Evolutionary conservation across 345 rosid genomes (phyloP), one percentile per base, ranked within the genome.

Genomic region (Eucalyptus microcorys): DNA sequence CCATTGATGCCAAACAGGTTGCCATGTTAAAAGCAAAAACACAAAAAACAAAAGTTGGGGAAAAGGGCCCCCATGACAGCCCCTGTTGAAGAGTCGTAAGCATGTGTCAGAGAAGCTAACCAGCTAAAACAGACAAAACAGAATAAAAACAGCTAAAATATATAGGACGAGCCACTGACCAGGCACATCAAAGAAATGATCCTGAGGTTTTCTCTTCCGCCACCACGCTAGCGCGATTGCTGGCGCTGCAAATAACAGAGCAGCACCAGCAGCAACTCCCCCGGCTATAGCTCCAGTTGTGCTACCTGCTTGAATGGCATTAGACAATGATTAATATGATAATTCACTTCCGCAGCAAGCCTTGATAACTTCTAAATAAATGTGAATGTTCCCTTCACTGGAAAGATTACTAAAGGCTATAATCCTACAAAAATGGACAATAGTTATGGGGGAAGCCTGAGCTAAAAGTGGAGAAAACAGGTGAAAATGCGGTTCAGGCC

Each of bases 211-310:
- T 89, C 94, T 95, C 88, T 94, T 91, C 89, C 96, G 90, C 97
- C 96, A 95, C 90, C 87, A 94, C 61, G 96, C 97, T 90, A 98
- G 95, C 68, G 95, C 96, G 85, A 98, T 93, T 91, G 98, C 99
- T 43, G 99, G 99, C 68, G 94, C 97, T 79, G 99, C 99, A 92
- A 98, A 97, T 88, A 98, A 92, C 92, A 98, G 92, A 84, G 98
- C 98, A 91, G 99, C 98, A 87, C 98, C 99, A 66, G 99, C 99
- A 90, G 98, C 99, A 88, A 98, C 99, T 87, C 99, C 99, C 50
- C 99, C 99, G 43, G 98, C 99, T 90, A 97, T 98, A 88, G 96
- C 94, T 90, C 98, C 98, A 89, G 96, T 97, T 53, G 91, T 93
- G 84, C 89, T 90, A 91, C 94, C 99, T 98, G 88, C 88, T 90